Conservation (phyloP, 2,329 filamentous ascomycete species). For the Tolypocladium album region DNA sequence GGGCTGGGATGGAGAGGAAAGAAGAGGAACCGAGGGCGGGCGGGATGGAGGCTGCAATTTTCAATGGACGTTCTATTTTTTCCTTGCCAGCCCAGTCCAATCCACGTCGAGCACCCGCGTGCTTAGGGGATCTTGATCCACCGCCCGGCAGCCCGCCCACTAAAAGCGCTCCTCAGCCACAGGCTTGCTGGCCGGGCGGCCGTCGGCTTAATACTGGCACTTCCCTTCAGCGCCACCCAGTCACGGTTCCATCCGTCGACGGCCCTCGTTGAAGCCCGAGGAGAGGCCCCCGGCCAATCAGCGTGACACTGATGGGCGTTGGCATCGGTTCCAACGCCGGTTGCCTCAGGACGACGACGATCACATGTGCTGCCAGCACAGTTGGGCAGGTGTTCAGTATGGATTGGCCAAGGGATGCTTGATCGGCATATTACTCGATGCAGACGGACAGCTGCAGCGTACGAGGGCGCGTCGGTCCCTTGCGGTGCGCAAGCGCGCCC, state of each 20-base stretch:
- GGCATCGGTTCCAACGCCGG: background rate
- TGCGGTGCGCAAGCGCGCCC: background rate
- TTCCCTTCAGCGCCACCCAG: background rate
- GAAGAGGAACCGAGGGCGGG: conserved; percentile 10
- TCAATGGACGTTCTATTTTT: conserved; percentile 12
- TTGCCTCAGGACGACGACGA: background rate
- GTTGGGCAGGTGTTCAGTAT: background rate
- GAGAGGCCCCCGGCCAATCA: background rate
- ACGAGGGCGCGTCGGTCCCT: background rate
- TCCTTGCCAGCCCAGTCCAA: conserved; percentile 6
- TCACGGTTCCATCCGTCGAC: background rate
- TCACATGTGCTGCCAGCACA: background rate
- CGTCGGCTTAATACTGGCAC: background rate
- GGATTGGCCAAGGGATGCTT: background rate
- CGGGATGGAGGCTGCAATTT: conserved; percentile 9
- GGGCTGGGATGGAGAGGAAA: conserved; percentile 14
- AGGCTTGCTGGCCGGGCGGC: background rate
- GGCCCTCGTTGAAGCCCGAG: background rate
- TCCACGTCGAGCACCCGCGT: background rate
- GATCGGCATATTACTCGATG: background rate
- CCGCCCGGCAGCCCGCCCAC: background rate
- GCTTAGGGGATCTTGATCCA: background rate
- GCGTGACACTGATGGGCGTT: background rate
- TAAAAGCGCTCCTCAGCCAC: background rate
- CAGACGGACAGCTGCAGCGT: background rate